Conservation (phyloP, 345 rosid genomes). For the Physaria fendleri region DNA sequence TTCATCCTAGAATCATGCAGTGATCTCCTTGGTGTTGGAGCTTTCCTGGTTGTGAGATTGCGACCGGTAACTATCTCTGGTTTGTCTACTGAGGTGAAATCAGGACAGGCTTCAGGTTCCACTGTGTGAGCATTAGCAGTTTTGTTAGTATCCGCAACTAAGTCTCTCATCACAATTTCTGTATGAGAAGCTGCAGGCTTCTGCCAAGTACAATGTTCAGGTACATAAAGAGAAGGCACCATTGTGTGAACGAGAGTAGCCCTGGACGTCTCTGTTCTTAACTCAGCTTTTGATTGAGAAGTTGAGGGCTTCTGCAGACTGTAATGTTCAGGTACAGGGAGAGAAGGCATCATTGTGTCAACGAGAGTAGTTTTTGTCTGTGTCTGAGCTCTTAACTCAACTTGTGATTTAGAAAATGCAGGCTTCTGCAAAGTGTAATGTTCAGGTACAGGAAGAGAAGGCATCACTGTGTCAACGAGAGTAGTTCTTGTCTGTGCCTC, state of each 20-base stretch:
- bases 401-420: constrained; percentile 28
- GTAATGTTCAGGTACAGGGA: constrained; percentile 20
- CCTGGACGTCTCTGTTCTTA: constrained; percentile 14
- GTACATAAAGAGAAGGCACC: constrained; percentile 36
- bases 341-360: constrained; percentile 29
- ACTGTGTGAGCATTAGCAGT: constrained; percentile 22
- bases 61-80: constrained; percentile 22
- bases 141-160: constrained; percentile 17
- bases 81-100: constrained; percentile 30
- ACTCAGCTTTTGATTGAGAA: constrained; percentile 22
- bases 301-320: constrained; percentile 29
- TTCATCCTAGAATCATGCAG: not conserved
- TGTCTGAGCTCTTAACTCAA: constrained; percentile 14
- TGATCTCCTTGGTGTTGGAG: constrained; percentile 21
- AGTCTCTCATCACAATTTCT: constrained; percentile 27
- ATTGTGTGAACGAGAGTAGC: constrained; percentile 8
- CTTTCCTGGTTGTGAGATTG: constrained; percentile 13
- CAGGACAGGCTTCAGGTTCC: constrained; percentile 21
- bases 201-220: constrained; percentile 9
- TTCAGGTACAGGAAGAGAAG: constrained; percentile 31
- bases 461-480: constrained; percentile 9
- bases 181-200: constrained; percentile 28
- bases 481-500: constrained; percentile 12
- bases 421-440: constrained; percentile 26
- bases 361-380: constrained; percentile 8